Percentiles rank a stretch among this genome's conserved stretches.
Evolutionary conservation across 208 protist genomes (phyloP).

Genomic region (Wallacemonas sp.): DNA sequence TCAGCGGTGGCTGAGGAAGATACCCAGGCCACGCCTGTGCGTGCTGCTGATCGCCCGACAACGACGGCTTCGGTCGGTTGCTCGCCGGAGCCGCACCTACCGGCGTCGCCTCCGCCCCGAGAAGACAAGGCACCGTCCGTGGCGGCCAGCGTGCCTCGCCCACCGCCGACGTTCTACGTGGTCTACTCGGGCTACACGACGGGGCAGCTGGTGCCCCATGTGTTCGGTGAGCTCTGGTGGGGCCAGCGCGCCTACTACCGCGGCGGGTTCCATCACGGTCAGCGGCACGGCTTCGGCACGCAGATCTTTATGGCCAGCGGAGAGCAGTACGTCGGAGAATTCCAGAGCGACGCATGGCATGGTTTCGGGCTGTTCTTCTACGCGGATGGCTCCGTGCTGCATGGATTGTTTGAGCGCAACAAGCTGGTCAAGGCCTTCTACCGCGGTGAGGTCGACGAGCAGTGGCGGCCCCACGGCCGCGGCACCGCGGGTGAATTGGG

Average conservation of each 20-base stretch:
- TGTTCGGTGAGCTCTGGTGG: conserved; percentile 84
- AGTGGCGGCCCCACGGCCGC: conserved; percentile 53
- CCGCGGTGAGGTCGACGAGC: conserved; percentile 71
- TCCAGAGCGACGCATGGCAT: conserved; percentile 59
- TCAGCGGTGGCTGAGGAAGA: not conserved
- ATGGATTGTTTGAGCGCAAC: conserved; percentile 51
- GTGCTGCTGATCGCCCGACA: too few relatives aligned
- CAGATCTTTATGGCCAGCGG: conserved; percentile 57
- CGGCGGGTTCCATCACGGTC: conserved; percentile 59
- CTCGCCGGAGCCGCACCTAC: not conserved
- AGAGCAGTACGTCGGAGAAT: conserved; percentile 69
- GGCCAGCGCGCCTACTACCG: conserved; percentile 49
- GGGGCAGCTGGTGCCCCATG: conserved; percentile 47
- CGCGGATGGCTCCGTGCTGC: conserved; percentile 63
- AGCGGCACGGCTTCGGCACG: conserved; percentile 55
- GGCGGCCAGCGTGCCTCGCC: not conserved
- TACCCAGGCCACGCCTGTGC: too few relatives aligned
- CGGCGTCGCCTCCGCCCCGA: not conserved
- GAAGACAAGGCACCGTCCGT: not conserved
- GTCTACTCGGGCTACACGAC: conserved; percentile 79
- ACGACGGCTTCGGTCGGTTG: not conserved
- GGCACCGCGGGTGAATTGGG: conserved; percentile 39
- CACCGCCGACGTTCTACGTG: conserved; percentile 22
- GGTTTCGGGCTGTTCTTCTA: conserved; percentile 59
- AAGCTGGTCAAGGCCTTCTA: conserved; percentile 44